These are phyloP conservation scores for Saccharum hybrid DNA, from an alignment of 202 grass and related monocot genomes.

Conservation along the genomic window DNA sequence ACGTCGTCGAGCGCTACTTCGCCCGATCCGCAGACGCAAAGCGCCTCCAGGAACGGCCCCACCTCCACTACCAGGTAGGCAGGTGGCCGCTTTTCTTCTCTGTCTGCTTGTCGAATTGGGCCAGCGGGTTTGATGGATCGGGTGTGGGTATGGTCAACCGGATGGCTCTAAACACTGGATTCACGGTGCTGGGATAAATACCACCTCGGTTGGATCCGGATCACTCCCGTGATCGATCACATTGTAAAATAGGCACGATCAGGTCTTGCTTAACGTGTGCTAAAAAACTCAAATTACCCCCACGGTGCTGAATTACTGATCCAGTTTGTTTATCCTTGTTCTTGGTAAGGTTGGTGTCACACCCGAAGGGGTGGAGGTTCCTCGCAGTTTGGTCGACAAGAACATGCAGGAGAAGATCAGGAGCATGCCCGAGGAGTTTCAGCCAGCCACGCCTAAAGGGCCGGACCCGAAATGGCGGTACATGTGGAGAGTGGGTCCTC, in stretches of 20 bases:
- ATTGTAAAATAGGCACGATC: neutral
- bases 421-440: slow-evolving; percentile 68
- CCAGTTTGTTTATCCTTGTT: slow-evolving; percentile 16
- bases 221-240: neutral
- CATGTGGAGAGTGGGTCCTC: slow-evolving; percentile 96
- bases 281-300: neutral
- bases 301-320: slow-evolving; percentile 2
- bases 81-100: neutral
- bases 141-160: neutral
- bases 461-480: slow-evolving; percentile 97
- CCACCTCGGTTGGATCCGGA: neutral
- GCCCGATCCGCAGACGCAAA: slow-evolving; percentile 79
- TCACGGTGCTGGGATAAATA: neutral
- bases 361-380: slow-evolving; percentile 94
- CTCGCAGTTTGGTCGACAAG: slow-evolving; percentile 84
- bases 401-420: slow-evolving; percentile 84
- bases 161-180: neutral
- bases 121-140: slow-evolving; percentile 13
- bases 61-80: slow-evolving; percentile 93
- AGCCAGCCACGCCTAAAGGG: slow-evolving; percentile 73
- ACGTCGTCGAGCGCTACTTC: slow-evolving; percentile 95
- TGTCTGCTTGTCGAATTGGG: neutral
- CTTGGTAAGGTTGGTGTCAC: slow-evolving; percentile 83
- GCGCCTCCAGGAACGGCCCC: slow-evolving; percentile 86
- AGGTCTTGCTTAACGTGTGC: neutral